These are phyloP conservation scores for Pseudodiploospora longispora DNA, from an alignment of 2,329 filamentous ascomycete species.

Conservation along the genomic window DNA sequence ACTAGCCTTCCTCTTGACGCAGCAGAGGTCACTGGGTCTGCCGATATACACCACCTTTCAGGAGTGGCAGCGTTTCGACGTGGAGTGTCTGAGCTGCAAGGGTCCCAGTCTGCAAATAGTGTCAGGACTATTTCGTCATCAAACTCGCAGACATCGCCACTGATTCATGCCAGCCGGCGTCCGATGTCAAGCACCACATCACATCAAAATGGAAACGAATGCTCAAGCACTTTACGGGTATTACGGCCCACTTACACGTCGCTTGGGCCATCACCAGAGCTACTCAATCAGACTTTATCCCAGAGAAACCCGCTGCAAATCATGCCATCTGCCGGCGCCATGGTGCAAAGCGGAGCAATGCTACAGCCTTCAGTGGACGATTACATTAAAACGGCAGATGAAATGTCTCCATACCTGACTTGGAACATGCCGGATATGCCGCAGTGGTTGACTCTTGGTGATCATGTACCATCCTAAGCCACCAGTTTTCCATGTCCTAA, in stretches of 20 bases:
- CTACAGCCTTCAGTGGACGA: conserved; percentile 14
- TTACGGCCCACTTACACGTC: conserved; percentile 1
- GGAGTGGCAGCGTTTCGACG: conserved; percentile 13
- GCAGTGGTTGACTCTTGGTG: conserved; percentile 3
- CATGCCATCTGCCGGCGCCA: conserved; percentile 6
- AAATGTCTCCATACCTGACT: conserved; percentile 17
- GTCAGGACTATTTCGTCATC: conserved; percentile 7
- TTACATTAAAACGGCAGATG: conserved; percentile 17
- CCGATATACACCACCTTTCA: conserved; percentile 13
- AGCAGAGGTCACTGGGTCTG: conserved; percentile 14
- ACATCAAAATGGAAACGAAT: not conserved
- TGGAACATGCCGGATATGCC: conserved; percentile 15
- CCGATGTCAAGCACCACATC: not conserved
- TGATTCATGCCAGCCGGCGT: conserved; percentile 10
- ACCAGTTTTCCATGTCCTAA: no score
- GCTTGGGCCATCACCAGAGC: conserved; percentile 1
- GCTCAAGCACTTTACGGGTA: conserved; percentile 6
- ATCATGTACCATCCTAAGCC: conserved; percentile 2
- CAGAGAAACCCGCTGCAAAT: conserved; percentile 8
- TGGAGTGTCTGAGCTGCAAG: conserved; percentile 11
- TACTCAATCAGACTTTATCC: conserved; percentile 3
- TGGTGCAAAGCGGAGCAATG: conserved; percentile 9
- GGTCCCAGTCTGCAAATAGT: conserved; percentile 7
- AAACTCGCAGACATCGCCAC: conserved; percentile 4
- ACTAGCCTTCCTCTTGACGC: conserved; percentile 6